Conservation (phyloP, 1,139 yeast genomes). For the Geotrichum restrictum region DNA sequence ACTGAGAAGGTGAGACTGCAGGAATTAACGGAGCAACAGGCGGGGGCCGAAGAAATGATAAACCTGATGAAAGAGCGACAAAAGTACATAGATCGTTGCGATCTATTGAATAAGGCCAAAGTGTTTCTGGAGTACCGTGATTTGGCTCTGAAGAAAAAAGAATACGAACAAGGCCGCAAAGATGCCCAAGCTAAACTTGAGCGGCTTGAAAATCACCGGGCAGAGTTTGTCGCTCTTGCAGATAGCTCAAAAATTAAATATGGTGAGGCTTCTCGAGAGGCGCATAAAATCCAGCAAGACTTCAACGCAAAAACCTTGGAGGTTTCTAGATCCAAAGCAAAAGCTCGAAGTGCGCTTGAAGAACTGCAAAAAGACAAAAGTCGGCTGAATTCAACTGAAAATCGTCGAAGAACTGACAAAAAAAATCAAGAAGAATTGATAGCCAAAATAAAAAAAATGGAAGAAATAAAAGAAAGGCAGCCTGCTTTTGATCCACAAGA, state of each 20-base stretch:
- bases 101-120: constrained; percentile 8
- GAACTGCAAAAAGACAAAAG: not conserved
- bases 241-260: not conserved
- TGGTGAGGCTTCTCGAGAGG: not conserved
- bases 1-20: constrained; percentile 31
- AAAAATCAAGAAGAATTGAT: not conserved
- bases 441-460: not conserved
- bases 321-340: not conserved
- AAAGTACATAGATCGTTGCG: not conserved
- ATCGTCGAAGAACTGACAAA: not conserved
- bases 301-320: too few relatives aligned
- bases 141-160: not conserved
- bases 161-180: not conserved
- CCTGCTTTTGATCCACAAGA: constrained; percentile 2
- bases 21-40: constrained; percentile 32
- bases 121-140: constrained; percentile 25
- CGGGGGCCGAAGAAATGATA: constrained; percentile 25
- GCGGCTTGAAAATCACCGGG: not conserved
- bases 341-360: not conserved
- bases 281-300: not conserved
- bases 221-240: not conserved
- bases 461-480: not conserved
- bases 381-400: not conserved
- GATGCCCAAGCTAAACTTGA: not conserved
- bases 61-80: constrained; percentile 20